phyloP scores from a whole-genome alignment of 148 eudicot species.

The Nepenthes mirabilis region DNA sequence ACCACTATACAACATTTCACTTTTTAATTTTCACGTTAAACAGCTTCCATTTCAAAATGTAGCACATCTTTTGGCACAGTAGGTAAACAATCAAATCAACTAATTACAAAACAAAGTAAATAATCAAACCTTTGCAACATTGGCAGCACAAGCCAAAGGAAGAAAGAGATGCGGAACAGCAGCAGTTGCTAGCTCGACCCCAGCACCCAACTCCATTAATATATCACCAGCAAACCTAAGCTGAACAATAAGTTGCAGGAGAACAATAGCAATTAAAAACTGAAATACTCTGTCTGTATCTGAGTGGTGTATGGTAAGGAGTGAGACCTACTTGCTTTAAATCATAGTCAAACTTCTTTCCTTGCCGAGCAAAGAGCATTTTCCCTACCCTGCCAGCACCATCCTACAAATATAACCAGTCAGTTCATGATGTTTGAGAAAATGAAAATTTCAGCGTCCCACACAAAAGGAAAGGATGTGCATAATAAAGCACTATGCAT shows the following conservation, averaged over 20 bases:
- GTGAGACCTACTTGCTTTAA: constrained; percentile 62
- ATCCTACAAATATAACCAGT: constrained; percentile 34
- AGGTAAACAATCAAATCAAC: not conserved
- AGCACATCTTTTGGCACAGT: not conserved
- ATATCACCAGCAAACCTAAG: constrained; percentile 93
- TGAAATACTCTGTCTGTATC: not conserved
- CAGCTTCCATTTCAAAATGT: too few species aligned
- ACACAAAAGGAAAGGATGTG: not conserved
- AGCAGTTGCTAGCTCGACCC: constrained; percentile 88
- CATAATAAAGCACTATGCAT: not conserved
- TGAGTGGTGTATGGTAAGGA: not conserved
- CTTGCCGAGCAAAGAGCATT: constrained; percentile 95
- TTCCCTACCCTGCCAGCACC: constrained; percentile 98
- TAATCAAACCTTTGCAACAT: constrained; percentile 65
- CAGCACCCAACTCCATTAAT: constrained; percentile 96
- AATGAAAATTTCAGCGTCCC: not conserved
- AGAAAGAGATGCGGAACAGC: constrained; percentile 89
- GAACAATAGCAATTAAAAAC: too few species aligned
- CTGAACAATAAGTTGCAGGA: constrained; percentile 18
- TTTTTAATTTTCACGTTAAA: too few species aligned
- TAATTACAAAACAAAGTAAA: not conserved
- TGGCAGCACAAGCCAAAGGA: constrained; percentile 97
- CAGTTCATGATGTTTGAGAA: not conserved
- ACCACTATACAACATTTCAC: too few species aligned
- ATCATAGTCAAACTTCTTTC: constrained; percentile 96